Evolutionary conservation across 805 yeast genomes (phyloP), one percentile per base, ranked within the genome.

Genomic region (Saccharomycopsis malanga): DNA sequence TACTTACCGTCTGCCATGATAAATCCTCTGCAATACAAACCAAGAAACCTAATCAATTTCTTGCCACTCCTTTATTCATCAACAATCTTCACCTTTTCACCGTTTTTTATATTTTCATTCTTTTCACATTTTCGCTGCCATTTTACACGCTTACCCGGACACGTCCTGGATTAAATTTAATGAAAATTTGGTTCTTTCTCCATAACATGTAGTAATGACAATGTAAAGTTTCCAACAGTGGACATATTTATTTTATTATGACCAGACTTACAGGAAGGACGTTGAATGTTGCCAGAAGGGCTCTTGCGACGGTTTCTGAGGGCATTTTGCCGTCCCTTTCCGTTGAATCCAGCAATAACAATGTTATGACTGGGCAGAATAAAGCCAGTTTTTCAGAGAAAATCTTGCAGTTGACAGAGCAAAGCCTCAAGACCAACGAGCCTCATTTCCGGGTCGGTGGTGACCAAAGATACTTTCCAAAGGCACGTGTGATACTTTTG

Each of bases 391-490:
- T 58, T 56, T 53, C 61, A 40, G 61, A 57, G 18, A 57, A 48
- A 27, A 54, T 64, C 36, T 43, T 62, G 51, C 67, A 68, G 36
- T 60, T 60, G 48, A 67, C 66, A 45, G 66, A 70, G 56, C 73
- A 74, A 29, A 76, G 79, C 49, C 72, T 83, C 37, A 78, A 73
- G 23, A 66, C 65, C 44, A 87, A 82, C 35, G 71, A 72, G 54
- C 82, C 96, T 2, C 96, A 88, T 69, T 91, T 87, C 74, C 71
- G 70, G 35, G 77, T 84, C 5, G 98, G 98, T 58, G 81, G 77
- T 4, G 78, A 74, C 54, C 71, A 83, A 53, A 70, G 84, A 7
- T 89, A 78, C 62, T 85, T 91, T 63, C 98, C 98, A 27, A 79
- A 79, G 53, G 96, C 94, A 1, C 72, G 91, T 53, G 71, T 91